Percentiles rank a stretch among this genome's conserved stretches.
These are phyloP conservation scores for Flaveria trinervia DNA, from an alignment of 129 eudicot species.

Conservation along the genomic window DNA sequence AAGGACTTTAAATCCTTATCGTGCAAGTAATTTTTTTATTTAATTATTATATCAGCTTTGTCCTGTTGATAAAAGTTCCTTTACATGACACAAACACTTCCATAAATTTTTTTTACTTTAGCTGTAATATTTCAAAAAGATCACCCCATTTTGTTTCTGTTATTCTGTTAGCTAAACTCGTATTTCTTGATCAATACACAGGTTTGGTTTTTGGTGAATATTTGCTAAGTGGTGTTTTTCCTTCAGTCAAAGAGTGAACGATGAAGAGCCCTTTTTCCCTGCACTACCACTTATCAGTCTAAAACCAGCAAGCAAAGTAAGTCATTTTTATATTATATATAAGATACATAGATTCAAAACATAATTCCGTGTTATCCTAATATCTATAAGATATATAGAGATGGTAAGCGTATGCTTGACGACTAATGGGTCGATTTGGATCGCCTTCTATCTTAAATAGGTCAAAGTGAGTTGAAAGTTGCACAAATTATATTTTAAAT, in stretches of 20 bases:
- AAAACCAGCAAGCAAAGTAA: constrained; percentile 62
- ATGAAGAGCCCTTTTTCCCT: constrained; percentile 95
- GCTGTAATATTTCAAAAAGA: background rate
- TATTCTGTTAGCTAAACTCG: constrained; percentile 1
- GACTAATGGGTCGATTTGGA: background rate
- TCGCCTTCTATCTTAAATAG: background rate
- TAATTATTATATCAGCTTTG: background rate
- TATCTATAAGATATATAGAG: too few relatives aligned
- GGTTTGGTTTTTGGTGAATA: constrained; percentile 93
- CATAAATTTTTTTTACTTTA: background rate
- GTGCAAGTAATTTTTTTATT: constrained; percentile 81
- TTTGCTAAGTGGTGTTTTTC: constrained; percentile 87
- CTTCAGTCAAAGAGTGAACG: constrained; percentile 91
- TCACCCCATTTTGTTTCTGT: background rate
- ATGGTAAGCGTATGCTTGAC: background rate
- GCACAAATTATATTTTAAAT: background rate
- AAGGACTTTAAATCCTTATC: constrained; percentile 96
- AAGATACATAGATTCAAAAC: background rate
- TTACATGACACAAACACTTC: constrained; percentile 9
- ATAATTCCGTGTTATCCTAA: background rate
- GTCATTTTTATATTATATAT: constrained; percentile 21
- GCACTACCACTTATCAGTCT: constrained; percentile 63
- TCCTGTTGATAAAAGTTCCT: constrained; percentile 5
- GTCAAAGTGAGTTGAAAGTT: background rate
- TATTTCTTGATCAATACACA: constrained; percentile 30